A percentile compares a stretch with the other conserved stretches of the same genome.
phyloP scores from a whole-genome alignment of 306 rosid genomes.

The Vicia sativa region DNA sequence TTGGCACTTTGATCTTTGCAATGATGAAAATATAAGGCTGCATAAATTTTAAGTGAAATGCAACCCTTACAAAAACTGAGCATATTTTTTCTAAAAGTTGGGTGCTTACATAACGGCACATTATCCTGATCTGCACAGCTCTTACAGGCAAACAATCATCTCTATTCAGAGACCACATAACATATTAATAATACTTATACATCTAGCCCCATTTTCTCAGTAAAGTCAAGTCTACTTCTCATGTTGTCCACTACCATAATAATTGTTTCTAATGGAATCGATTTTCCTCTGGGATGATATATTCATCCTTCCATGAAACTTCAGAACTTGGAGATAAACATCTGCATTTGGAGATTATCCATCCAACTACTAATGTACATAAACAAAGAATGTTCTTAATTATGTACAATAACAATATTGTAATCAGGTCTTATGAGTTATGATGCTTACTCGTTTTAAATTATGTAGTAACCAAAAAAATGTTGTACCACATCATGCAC shows the following conservation, averaged over 20 bases:
- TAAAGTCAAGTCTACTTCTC: constrained; percentile 1
- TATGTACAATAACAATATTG: constrained; percentile 12
- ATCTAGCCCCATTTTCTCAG: neutral
- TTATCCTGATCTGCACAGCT: neutral
- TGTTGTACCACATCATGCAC: constrained; percentile 20
- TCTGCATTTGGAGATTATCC: neutral
- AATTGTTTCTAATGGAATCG: constrained; percentile 5
- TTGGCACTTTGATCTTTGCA: constrained; percentile 14
- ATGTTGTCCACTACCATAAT: constrained; percentile 4
- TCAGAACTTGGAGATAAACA: neutral
- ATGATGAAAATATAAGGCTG: constrained; percentile 17
- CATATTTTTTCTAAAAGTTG: constrained; percentile 11
- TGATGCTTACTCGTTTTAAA: constrained; percentile 28
- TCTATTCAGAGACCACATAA: neutral
- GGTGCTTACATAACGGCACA: neutral
- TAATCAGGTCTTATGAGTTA: constrained; percentile 12
- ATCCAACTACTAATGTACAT: constrained; percentile 20
- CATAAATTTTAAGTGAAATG: constrained; percentile 4
- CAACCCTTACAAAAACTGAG: constrained; percentile 15
- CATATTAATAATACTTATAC: neutral
- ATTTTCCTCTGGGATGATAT: constrained; percentile 22
- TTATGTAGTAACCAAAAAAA: constrained; percentile 27
- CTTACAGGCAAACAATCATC: neutral
- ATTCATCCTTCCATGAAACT: constrained; percentile 21
- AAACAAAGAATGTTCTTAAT: constrained; percentile 2